Evolutionary conservation across 148 eudicot genomes (phyloP).

Genomic region (Arctostaphylos glauca): DNA sequence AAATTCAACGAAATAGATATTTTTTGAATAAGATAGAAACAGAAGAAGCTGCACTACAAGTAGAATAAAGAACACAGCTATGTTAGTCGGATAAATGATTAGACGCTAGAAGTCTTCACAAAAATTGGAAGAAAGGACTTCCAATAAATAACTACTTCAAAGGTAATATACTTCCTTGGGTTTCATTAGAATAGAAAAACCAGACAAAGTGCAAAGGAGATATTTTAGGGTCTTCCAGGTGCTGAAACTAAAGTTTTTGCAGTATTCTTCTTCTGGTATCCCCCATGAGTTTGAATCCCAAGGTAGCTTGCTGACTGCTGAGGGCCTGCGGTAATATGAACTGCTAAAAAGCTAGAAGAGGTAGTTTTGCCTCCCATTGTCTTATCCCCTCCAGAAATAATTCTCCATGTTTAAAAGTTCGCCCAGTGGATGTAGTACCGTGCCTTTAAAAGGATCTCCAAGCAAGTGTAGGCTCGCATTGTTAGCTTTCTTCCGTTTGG

Average conservation of each 20-base stretch:
- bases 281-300: conserved; percentile 5
- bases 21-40: not conserved
- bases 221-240: not conserved
- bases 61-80: not conserved
- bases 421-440: not conserved
- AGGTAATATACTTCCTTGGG: not conserved
- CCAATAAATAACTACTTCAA: not conserved
- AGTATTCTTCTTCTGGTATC: not conserved
- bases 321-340: not conserved
- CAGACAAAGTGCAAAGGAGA: not conserved
- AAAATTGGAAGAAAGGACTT: not conserved
- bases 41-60: not conserved
- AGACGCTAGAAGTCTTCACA: not conserved
- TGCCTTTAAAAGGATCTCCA: not conserved
- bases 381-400: not conserved
- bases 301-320: not conserved
- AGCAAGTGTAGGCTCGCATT: conserved; percentile 3
- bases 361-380: not conserved
- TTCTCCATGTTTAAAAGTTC: not conserved
- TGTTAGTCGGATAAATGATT: not conserved
- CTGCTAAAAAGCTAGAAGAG: not conserved
- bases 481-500: not conserved
- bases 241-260: not conserved
- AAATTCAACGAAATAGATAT: not conserved
- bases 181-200: not conserved